Percentiles rank a stretch among this genome's conserved stretches.
phyloP scores from a whole-genome alignment of 2,329 filamentous ascomycete genomes.

The Penicillium hesseltinei region DNA sequence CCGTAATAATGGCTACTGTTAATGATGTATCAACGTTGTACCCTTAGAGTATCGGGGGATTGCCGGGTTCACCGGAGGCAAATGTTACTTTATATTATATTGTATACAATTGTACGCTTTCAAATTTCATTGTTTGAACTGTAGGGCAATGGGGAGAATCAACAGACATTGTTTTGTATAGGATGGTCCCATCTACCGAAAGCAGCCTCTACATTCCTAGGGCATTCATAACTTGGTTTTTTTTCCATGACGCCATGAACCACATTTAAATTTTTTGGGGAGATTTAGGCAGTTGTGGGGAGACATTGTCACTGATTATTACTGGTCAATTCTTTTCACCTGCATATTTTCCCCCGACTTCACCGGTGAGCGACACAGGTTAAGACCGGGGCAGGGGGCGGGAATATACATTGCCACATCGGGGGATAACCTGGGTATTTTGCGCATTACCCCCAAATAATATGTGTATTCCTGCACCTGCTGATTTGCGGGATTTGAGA shows the following conservation, averaged over 20 bases:
- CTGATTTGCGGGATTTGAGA: background rate
- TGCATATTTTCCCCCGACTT: constrained; percentile 22
- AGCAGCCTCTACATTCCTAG: constrained; percentile 13
- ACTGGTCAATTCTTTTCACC: constrained; percentile 14
- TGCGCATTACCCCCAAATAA: too few relatives aligned
- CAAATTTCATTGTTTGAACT: background rate
- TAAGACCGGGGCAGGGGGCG: constrained; percentile 16
- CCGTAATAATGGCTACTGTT: background rate
- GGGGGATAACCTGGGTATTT: background rate
- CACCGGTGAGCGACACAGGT: constrained; percentile 28
- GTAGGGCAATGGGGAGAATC: background rate
- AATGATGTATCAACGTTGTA: background rate
- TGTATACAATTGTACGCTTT: background rate
- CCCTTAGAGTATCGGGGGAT: constrained; percentile 3
- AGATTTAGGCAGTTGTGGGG: constrained; percentile 17
- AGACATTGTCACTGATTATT: constrained; percentile 10
- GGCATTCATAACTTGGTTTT: background rate
- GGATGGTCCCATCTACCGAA: background rate
- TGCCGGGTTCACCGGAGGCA: constrained; percentile 24
- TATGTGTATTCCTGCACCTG: background rate
- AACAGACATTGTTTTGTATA: background rate
- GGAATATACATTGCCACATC: background rate
- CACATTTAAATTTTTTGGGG: constrained; percentile 7
- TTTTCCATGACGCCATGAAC: constrained; percentile 29
- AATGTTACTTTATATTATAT: background rate